Percentiles rank a stretch among this genome's conserved stretches.
Conservation (phyloP, 2,329 filamentous ascomycete species). For the Cladorrhinum sp. region DNA sequence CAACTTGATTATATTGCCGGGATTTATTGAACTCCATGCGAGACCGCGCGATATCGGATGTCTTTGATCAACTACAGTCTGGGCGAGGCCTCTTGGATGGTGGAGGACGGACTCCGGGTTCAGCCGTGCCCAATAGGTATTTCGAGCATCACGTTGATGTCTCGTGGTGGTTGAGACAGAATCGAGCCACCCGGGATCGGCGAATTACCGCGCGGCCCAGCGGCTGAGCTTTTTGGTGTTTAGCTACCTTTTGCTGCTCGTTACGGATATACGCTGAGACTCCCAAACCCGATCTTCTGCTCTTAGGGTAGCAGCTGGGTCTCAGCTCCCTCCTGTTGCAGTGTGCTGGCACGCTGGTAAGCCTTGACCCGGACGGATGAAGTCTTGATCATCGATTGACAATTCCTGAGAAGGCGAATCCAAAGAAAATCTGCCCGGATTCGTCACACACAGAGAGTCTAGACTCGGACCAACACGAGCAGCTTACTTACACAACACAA, state of each 20-base stretch:
- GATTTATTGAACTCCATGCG: not conserved
- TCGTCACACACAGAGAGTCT: not conserved
- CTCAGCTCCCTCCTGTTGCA: not conserved
- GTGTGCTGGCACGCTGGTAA: too few species aligned
- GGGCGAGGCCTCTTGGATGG: not conserved
- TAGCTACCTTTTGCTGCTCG: too few species aligned
- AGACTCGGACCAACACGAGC: not conserved
- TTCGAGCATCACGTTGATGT: slow-evolving; percentile 2
- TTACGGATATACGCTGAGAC: not conserved
- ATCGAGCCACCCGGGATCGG: slow-evolving; percentile 2
- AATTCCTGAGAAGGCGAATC: not conserved
- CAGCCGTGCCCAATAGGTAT: not conserved
- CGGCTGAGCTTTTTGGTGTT: not conserved
- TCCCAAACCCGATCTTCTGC: too few species aligned
- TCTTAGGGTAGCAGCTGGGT: not conserved
- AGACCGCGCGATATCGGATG: slow-evolving; percentile 22
- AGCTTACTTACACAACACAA: not conserved
- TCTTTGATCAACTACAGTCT: not conserved
- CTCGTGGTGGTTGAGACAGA: not conserved
- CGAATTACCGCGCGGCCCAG: slow-evolving; percentile 8
- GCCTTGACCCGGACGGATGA: not conserved
- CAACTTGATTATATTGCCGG: slow-evolving; percentile 13
- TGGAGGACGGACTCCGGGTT: not conserved
- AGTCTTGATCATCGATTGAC: not conserved
- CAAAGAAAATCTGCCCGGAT: slow-evolving; percentile 3